Evolutionary conservation across 352 stramenopile genomes (phyloP), one percentile per base, ranked within the genome.

Genomic region (Nothophytophthora sp.): DNA sequence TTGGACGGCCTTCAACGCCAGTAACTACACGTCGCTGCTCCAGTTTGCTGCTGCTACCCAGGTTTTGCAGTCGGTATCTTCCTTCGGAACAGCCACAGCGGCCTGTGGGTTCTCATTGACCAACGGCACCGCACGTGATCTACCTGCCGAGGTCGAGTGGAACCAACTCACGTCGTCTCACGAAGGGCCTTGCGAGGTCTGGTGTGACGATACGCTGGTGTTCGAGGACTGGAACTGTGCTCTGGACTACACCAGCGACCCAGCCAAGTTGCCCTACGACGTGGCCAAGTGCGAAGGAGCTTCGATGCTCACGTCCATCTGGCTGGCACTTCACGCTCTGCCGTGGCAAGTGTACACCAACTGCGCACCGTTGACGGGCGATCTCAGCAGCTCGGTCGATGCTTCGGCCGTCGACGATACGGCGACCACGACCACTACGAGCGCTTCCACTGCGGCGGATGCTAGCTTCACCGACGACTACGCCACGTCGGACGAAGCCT

Each of bases 171-270:
- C 51, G 33, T 33, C 51, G 4, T 47, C 43, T 28, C 60, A 70
- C 40, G 55, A 71, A 46, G 65, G 65, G 9, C 65, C 65, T 4
- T 71, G 60, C 20, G 65, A 74, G 42, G 40, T 74, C 20, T 74
- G 65, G 60, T 74, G 65, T 35, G 60, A 74, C 50, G 59, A 70
- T 38, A 64, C 48, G 19, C 50, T 48, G 3, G 64, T 67, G 4
- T 64, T 60, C 25, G 45, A 70, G 25, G 63, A 71, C 60, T 60
- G 60, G 19, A 63, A 73, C 53, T 73, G 63, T 35, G 41, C 60
- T 10, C 22, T 39, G 0, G 55, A 69, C 32, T 64, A 68, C 47
- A 54, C 43, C 9, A 49, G 27, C 19, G 25, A 20, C 13, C 27
- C 43, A 1, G 28, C 52, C 22, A 39, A 45, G 28, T 18, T 50